Conservation (phyloP, 768 basidiomycete species). For the Rhodocollybia butyracea region DNA sequence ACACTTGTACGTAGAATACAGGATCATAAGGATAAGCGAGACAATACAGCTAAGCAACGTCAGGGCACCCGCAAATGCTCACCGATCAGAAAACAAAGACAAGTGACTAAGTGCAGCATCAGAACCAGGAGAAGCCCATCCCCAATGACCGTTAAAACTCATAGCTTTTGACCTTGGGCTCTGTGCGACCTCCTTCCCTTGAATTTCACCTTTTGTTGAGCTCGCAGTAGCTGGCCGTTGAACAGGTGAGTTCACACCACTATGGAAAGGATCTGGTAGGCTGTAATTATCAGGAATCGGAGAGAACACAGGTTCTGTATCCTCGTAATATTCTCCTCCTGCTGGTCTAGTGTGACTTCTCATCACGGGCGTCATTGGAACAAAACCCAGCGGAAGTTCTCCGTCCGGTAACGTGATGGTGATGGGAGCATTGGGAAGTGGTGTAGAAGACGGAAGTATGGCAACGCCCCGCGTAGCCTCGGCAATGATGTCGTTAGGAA, state of each 20-base stretch:
- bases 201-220: not conserved
- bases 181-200: not conserved
- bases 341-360: not conserved
- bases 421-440: slow-evolving; percentile 2
- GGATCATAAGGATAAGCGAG: too few species aligned
- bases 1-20: too few species aligned
- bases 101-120: not conserved
- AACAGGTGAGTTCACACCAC: not conserved
- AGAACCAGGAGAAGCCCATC: slow-evolving; percentile 7
- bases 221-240: slow-evolving; percentile 4
- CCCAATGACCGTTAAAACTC: not conserved
- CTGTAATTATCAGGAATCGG: slow-evolving; percentile 6
- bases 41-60: not conserved
- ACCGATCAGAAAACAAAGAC: slow-evolving; percentile 7
- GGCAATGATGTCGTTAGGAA: slow-evolving; percentile 4
- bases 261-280: slow-evolving; percentile 3
- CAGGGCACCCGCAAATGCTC: not conserved
- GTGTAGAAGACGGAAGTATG: slow-evolving; percentile 4
- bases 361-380: slow-evolving; percentile 6
- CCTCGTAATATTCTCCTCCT: not conserved
- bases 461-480: slow-evolving; percentile 8
- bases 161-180: slow-evolving; percentile 1
- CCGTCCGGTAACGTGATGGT: slow-evolving; percentile 4
- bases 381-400: slow-evolving; percentile 7
- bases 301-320: slow-evolving; percentile 2